Evolutionary conservation across 108 stramenopile genomes (phyloP), one percentile per base, ranked within the genome.

Genomic region (Cyclotella kingstonii): DNA sequence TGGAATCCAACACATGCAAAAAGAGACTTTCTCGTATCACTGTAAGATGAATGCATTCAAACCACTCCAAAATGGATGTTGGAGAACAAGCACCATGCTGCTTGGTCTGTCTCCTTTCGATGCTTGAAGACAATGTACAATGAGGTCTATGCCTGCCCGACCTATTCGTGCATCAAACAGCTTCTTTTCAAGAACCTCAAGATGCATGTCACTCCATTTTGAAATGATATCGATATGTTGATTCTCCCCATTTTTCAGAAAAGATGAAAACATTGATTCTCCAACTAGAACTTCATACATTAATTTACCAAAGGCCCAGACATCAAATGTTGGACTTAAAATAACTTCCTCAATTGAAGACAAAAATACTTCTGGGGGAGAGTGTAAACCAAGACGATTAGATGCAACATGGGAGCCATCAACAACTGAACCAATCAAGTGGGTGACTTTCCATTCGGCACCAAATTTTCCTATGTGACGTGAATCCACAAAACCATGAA

Each of bases 291-390:
- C 78, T 67, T 92, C 91, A 50, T 81, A 92, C 41, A 82, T 55
- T 59, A 89, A 56, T 55, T 87, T 87, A 31, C 91, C 91, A 56
- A 88, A 89, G 12, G 68, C 80, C 91, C 91, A 92, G 44, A 81
- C 63, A 52, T 92, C 91, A 28, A 84, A 68, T 19, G 87, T 60
- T 17, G 73, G 70, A 14, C 48, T 44, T 15, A 84, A 70, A 21
- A 49, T 35, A 19, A 84, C 28, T 52, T 35, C n/a, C 31, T 43
- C 78, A 69, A 9, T 76, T 25, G 33, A 60, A 60, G 40, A 42
- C 23, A 54, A 40, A 15, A 86, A 60, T 15, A 82, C 81, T 74
- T 92, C 91, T 4, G 91, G 91, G 10, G 87, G 87, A 11, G 66
- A 72, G 26, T 84, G 67, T 26, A 70, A 57, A 12, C 71, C 75